Evolutionary conservation across 140 eudicot species (phyloP).

Genomic region (Oenanthe javanica): DNA sequence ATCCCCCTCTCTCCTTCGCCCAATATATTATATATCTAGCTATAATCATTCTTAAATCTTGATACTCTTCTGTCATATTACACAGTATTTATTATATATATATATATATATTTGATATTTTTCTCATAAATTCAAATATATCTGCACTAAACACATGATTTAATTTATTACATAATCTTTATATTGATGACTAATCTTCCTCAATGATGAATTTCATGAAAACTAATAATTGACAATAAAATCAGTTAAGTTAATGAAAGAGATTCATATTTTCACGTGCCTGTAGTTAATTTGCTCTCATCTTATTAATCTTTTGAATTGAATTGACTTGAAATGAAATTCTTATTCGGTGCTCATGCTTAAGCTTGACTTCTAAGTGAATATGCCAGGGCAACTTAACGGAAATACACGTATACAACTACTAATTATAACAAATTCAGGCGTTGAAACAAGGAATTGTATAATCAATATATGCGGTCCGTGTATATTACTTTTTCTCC

Average conservation of each 20-base stretch:
- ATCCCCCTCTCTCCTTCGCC: conserved; percentile 35
- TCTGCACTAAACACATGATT: neutral
- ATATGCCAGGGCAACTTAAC: no score
- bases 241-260: neutral
- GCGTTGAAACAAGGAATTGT: no score
- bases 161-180: neutral
- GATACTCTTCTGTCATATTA: no score
- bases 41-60: neutral
- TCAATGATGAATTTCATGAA: neutral
- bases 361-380: neutral
- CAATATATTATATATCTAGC: neutral
- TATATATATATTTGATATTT: no score
- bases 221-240: neutral
- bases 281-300: neutral
- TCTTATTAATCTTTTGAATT: neutral
- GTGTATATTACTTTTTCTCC: no score
- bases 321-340: no score
- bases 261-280: neutral
- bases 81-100: no score
- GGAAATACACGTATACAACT: no score
- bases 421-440: no score
- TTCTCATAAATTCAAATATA: neutral
- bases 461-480: no score
- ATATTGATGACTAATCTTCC: neutral
- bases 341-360: neutral